Evolutionary conservation across 1,139 yeast genomes (phyloP), one percentile per base, ranked within the genome.

Genomic region (Meyerozyma elateridarum): DNA sequence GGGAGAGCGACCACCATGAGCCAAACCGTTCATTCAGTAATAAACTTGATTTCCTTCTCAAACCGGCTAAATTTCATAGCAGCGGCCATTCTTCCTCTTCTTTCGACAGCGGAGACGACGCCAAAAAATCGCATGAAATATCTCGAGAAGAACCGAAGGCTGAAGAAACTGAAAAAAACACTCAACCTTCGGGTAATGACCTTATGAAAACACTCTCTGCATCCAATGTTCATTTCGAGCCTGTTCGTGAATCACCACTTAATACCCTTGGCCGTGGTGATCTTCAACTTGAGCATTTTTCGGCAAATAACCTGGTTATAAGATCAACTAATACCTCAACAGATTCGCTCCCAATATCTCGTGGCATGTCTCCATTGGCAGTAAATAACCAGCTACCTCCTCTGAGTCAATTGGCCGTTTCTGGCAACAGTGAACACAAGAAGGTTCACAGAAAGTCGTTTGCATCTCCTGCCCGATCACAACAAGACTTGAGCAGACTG

Each of bases 241-340:
- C 89, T 0, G 54, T 82, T 1, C 61, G 79, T 25, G 66, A 73
- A 38, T 62, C 77, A 22, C 71, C 83, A 0, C 50, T 81, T 15
- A 66, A 72, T 22, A 76, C 93, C 0, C 53, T 85, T 42, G 95
- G 95, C 1, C 65, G 70, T 35, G 95, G 95, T 1, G 76, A 78
- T 37, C 61, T 87, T 33, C 67, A 81, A 0, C 57, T 87, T 12
- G 80, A 75, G 32, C 73, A 74, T 26, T 65, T 79, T 34, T 8
- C 16, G 30, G 25, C 13, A 7, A 9, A 20, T 11, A 21, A 13
- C 11, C 21, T 17, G 18, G 12, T 11, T 18, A 7, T 6, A 16
- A 14, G 11, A 18, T 28, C 33, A 3, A 5, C 28, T 2, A 6
- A 35, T 6, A 38, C 54, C 8, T 54, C 54, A 5, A 43, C 41